phyloP scores from a whole-genome alignment of 2,329 filamentous ascomycete species.

The Emergomyces africanus region DNA sequence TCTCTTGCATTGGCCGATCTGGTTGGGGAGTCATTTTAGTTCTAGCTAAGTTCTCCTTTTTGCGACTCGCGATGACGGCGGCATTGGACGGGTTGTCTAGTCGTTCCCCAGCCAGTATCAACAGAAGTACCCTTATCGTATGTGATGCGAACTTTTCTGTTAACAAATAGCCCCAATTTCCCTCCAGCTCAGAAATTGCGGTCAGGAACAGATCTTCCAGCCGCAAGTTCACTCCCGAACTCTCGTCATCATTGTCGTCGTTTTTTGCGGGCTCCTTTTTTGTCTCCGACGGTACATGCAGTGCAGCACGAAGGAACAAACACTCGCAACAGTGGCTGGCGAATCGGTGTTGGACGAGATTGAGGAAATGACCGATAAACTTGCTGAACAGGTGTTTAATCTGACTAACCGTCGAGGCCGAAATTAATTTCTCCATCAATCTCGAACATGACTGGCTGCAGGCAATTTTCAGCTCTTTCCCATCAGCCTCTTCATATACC shows the following conservation, averaged over 20 bases:
- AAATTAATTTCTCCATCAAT: conserved; percentile 80
- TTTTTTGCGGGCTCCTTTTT: conserved; percentile 27
- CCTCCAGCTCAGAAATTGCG: conserved; percentile 78
- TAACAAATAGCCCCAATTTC: conserved; percentile 67
- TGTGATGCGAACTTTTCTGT: conserved; percentile 88
- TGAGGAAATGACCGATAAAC: conserved; percentile 75
- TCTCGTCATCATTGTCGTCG: conserved; percentile 34
- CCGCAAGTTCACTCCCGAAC: conserved; percentile 36
- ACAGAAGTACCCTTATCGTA: conserved; percentile 68
- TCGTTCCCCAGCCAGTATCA: conserved; percentile 74
- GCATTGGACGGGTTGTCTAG: conserved; percentile 57
- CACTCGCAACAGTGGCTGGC: conserved; percentile 96
- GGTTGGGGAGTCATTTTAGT: conserved; percentile 37
- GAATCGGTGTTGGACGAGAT: conserved; percentile 87
- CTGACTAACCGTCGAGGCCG: conserved; percentile 64
- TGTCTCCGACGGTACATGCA: conserved; percentile 62
- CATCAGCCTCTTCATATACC: conserved; percentile 73
- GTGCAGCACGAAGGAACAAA: conserved; percentile 72
- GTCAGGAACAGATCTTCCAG: conserved; percentile 80
- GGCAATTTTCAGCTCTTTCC: conserved; percentile 91
- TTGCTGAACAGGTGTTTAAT: conserved; percentile 78
- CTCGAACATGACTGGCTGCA: conserved; percentile 93
- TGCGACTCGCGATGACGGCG: conserved; percentile 76
- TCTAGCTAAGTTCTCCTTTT: conserved; percentile 70
- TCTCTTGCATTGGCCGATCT: conserved; percentile 37